These are phyloP conservation scores for Metschnikowia gruessii DNA, from an alignment of 805 yeast genomes.

Conservation along the genomic window DNA sequence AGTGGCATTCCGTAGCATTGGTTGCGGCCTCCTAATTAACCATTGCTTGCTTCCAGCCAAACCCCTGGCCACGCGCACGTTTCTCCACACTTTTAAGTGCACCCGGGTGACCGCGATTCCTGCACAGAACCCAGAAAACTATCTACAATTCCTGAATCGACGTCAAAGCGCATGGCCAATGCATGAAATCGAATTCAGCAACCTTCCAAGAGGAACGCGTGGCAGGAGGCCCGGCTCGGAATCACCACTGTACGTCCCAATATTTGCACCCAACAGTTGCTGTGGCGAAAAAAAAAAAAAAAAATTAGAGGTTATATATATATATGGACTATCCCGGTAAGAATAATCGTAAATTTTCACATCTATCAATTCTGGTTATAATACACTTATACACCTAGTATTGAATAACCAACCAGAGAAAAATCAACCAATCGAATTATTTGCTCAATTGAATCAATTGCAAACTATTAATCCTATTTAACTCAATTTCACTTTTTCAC, in stretches of 20 bases:
- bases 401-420: not conserved
- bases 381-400: not conserved
- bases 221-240: not conserved
- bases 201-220: not conserved
- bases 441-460: too few species aligned
- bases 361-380: not conserved
- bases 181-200: not conserved
- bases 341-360: too few species aligned
- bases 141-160: not conserved
- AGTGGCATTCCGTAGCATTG: too few species aligned
- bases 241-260: not conserved
- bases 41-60: not conserved
- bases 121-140: not conserved
- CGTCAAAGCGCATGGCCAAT: not conserved
- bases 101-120: not conserved
- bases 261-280: constrained; percentile 14
- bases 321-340: too few species aligned
- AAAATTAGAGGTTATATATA: too few species aligned
- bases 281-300: not conserved
- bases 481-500: too few species aligned
- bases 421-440: not conserved
- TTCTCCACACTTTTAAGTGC: not conserved
- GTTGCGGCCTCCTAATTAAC: not conserved
- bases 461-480: not conserved
- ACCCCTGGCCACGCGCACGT: not conserved